Evolutionary conservation across 306 rosid genomes (phyloP).

Genomic region (Biancaea sappan): DNA sequence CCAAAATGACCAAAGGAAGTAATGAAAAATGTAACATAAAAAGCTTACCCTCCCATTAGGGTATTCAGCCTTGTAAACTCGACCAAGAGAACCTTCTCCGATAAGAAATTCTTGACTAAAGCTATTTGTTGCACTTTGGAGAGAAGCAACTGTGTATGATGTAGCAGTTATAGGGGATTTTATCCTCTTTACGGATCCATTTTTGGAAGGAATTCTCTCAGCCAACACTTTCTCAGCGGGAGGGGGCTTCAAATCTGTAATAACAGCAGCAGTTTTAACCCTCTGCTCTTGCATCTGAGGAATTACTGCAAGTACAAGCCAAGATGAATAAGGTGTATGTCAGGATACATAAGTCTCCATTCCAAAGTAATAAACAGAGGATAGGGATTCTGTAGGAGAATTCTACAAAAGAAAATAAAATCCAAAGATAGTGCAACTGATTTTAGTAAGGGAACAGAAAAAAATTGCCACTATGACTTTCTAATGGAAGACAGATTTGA

Average conservation of each 20-base stretch:
- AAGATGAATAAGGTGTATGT: constrained; percentile 1
- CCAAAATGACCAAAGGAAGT: constrained; percentile 8
- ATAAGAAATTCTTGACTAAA: constrained; percentile 88
- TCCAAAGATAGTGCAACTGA: constrained; percentile 4
- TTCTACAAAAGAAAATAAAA: constrained; percentile 14
- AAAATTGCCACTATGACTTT: background rate
- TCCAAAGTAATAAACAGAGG: background rate
- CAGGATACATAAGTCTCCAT: constrained; percentile 21
- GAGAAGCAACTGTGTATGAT: constrained; percentile 81
- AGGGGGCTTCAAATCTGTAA: constrained; percentile 79
- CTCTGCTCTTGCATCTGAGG: constrained; percentile 83
- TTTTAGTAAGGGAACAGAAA: background rate
- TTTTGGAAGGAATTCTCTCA: constrained; percentile 68
- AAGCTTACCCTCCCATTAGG: constrained; percentile 85
- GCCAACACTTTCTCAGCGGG: constrained; percentile 67
- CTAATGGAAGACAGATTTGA: background rate
- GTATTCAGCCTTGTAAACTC: constrained; percentile 92
- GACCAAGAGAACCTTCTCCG: constrained; percentile 99
- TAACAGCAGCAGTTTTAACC: constrained; percentile 56
- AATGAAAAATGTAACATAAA: background rate
- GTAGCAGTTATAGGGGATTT: constrained; percentile 96
- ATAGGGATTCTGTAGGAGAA: background rate
- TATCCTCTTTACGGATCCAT: constrained; percentile 74
- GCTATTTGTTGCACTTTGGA: constrained; percentile 96
- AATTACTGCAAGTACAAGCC: constrained; percentile 54